Evolutionary conservation across 192 early-diverging fungal genomes (phyloP).

Genomic region (Gaertneriomyces semiglobifer): DNA sequence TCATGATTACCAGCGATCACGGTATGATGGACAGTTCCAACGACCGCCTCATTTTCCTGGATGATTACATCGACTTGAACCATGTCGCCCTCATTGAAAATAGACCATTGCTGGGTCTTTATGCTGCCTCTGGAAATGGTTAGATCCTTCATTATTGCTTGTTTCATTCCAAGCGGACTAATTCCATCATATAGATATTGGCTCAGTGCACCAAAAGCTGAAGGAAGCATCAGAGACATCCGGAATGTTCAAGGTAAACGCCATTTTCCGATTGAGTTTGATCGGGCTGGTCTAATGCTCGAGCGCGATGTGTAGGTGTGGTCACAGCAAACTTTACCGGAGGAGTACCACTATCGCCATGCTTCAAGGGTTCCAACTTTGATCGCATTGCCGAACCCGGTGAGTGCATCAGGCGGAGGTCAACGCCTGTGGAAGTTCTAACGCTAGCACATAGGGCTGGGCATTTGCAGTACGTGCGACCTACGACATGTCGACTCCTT

Average conservation of each 20-base stretch:
- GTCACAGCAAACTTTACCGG: no score
- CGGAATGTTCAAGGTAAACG: no score
- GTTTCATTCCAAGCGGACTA: no score
- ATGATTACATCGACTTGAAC: slow-evolving; percentile 64
- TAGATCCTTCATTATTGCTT: not conserved
- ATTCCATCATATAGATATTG: no score
- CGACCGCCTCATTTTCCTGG: slow-evolving; percentile 65
- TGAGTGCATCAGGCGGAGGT: slow-evolving; percentile 20
- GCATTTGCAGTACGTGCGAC: slow-evolving; percentile 19
- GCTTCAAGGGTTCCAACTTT: slow-evolving; percentile 73
- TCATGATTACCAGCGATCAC: slow-evolving; percentile 75
- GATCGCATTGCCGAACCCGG: slow-evolving; percentile 62
- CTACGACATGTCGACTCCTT: slow-evolving; percentile 13
- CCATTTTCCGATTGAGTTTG: no score
- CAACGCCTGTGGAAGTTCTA: not conserved
- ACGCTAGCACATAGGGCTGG: slow-evolving; percentile 17
- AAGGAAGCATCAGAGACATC: no score
- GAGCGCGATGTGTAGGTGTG: no score
- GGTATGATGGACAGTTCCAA: slow-evolving; percentile 69
- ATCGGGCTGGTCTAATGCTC: no score
- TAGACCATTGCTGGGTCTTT: slow-evolving; percentile 62
- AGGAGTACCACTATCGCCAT: slow-evolving; percentile 65
- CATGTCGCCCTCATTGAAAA: slow-evolving; percentile 53
- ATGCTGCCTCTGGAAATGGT: slow-evolving; percentile 43
- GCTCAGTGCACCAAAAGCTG: no score